Base-by-base conservation (phyloP, 768 basidiomycete genomes). In the Roridomyces roridus region DNA sequence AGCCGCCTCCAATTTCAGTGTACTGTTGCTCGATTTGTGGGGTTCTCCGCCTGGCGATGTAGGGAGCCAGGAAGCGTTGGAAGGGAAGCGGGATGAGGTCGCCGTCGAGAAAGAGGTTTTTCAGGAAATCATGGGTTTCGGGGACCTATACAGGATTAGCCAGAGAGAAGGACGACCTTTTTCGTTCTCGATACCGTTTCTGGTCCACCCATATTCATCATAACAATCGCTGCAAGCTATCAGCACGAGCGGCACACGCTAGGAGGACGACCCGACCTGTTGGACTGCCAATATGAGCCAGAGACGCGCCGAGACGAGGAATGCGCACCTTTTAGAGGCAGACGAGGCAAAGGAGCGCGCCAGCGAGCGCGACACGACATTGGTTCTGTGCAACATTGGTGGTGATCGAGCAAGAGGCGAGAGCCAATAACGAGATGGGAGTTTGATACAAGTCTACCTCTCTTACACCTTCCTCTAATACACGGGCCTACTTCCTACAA, bases 161-260 rank as follows among this genome's bases (percentile, higher is more conserved):
- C 58, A 55, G 17, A 23, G 25, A 45, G 15, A 34, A 29, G 42
- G 21, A 52, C 51, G 42, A 35, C 36, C 47, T 49, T 46, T 9
- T 55, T 17, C 14, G 41, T 48, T 34, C 4, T 34, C 31, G 85
- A 65, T 67, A 94, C 94, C 54, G 94, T 96, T 46, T 91, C 85
- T 21, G 96, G 97, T 2, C 97, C 97, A 40, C 97, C 97, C 97
- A 99, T 99, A 74, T 98, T 99, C 77, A 99, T 79, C 91, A 99
- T 92, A 37, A 99, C 94, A 60, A 98, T 83, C 34, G 91, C 96
- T 81, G 44, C 23, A 51, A 62, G 29, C 47, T 28, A 55, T 65
- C 52, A 65, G 61, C 55, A 43, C 29, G 34, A 40, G 41, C 34
- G 34, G n/a, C 7, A 25, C 28, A 46, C 51, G 40, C 31, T 55